Evolutionary conservation across 2,329 filamentous ascomycete species (phyloP).

Genomic region (Fusarium oligoseptatum): DNA sequence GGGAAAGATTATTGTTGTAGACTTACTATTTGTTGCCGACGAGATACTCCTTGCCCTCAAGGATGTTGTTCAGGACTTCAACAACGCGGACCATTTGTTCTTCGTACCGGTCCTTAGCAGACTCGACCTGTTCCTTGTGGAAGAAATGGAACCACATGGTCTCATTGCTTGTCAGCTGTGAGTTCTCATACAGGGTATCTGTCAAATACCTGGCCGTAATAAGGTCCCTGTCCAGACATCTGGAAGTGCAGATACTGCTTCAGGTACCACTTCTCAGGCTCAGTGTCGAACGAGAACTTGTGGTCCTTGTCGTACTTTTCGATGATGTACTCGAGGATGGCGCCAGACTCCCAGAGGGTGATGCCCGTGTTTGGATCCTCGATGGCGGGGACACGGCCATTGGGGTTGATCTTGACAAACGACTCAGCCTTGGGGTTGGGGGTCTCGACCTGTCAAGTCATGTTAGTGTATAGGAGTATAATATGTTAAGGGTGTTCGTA

Average conservation of each 20-base stretch:
- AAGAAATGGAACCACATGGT: constrained; percentile 45
- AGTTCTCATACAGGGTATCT: neutral
- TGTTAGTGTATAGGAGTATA: neutral
- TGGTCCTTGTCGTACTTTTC: constrained; percentile 46
- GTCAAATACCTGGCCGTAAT: constrained; percentile 47
- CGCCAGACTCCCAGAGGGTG: constrained; percentile 50
- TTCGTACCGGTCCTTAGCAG: constrained; percentile 49
- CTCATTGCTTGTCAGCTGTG: constrained; percentile 9
- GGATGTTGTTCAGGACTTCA: constrained; percentile 49
- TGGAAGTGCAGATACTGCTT: constrained; percentile 55
- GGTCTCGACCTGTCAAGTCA: constrained; percentile 30
- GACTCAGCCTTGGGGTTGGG: constrained; percentile 44
- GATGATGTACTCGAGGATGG: constrained; percentile 46
- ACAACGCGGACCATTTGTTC: constrained; percentile 49
- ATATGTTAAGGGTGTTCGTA: neutral
- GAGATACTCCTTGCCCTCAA: constrained; percentile 53
- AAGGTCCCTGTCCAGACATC: constrained; percentile 56
- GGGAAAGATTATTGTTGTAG: neutral
- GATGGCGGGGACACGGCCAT: constrained; percentile 51
- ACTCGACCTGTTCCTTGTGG: constrained; percentile 46
- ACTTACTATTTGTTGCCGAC: constrained; percentile 52
- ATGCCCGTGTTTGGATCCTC: constrained; percentile 52
- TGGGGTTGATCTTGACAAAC: constrained; percentile 50
- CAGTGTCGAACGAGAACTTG: constrained; percentile 41
- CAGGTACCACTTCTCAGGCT: constrained; percentile 5